Conservation (phyloP, 768 basidiomycete species). For the Rickenella mellea region DNA sequence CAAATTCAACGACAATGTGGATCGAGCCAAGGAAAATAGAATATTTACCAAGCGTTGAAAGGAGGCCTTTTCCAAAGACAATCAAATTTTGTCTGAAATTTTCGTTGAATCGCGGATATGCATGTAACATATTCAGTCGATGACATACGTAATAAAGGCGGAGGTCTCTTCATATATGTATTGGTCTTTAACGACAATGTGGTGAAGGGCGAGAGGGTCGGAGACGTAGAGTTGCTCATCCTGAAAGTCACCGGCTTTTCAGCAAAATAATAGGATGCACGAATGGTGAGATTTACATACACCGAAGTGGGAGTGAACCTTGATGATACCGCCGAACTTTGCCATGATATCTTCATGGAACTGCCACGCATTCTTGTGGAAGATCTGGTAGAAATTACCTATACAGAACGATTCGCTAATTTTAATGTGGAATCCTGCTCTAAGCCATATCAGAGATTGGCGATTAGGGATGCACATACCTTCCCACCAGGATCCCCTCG, state of each 20-base stretch:
- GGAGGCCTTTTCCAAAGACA: conserved; percentile 28
- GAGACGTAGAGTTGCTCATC: conserved; percentile 39
- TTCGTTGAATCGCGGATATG: not conserved
- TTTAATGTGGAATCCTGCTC: too few species aligned
- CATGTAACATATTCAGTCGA: not conserved
- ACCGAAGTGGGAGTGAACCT: not conserved
- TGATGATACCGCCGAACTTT: not conserved
- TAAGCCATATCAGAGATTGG: not conserved
- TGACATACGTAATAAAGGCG: conserved; percentile 3
- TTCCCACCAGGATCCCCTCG: not conserved
- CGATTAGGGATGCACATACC: not conserved
- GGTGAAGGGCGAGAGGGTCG: conserved; percentile 26
- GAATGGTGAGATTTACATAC: not conserved
- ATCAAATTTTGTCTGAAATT: conserved; percentile 7
- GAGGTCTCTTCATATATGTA: conserved; percentile 7
- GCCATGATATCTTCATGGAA: not conserved
- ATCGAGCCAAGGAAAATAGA: not conserved
- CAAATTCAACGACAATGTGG: not conserved
- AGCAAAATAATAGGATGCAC: too few species aligned
- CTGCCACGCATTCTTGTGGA: not conserved
- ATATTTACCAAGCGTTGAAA: conserved; percentile 26
- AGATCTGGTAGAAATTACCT: not conserved
- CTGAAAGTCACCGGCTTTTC: conserved; percentile 13
- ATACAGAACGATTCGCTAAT: too few species aligned
- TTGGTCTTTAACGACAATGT: conserved; percentile 9